Conservation (phyloP, 768 basidiomycete species). For the Fibroporia radiculosa region DNA sequence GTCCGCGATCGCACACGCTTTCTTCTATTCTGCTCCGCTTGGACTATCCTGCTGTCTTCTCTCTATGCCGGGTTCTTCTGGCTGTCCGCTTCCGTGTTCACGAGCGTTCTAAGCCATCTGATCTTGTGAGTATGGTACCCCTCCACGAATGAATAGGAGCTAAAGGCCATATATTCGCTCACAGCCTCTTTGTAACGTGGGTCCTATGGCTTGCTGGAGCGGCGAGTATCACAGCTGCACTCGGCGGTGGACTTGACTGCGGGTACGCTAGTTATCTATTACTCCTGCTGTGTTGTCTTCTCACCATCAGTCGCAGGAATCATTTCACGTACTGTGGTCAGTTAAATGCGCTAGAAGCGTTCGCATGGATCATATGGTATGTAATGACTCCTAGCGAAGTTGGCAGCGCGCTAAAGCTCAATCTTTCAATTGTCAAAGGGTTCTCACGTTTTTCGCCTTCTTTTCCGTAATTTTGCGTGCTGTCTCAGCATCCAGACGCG, state of each 20-base stretch:
- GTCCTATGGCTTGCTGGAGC: slow-evolving; percentile 73
- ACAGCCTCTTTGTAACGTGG: slow-evolving; percentile 66
- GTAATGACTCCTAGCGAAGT: slow-evolving; percentile 14
- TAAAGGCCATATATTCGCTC: not conserved
- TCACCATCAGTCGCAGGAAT: slow-evolving; percentile 23
- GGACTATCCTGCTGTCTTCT: slow-evolving; percentile 54
- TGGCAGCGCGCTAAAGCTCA: too few relatives aligned
- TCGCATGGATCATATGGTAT: slow-evolving; percentile 72
- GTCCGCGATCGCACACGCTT: slow-evolving; percentile 61
- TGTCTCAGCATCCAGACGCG: slow-evolving; percentile 48
- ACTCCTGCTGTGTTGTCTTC: not conserved
- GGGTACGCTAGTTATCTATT: slow-evolving; percentile 30
- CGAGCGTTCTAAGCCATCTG: slow-evolving; percentile 56
- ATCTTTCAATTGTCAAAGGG: slow-evolving; percentile 32
- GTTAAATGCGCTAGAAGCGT: slow-evolving; percentile 66
- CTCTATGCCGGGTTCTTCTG: slow-evolving; percentile 51
- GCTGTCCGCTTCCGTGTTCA: slow-evolving; percentile 39
- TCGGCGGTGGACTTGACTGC: slow-evolving; percentile 71
- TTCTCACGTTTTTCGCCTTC: slow-evolving; percentile 54
- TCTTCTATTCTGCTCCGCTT: slow-evolving; percentile 62
- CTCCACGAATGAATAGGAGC: not conserved
- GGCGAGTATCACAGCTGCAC: slow-evolving; percentile 54
- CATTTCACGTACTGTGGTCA: slow-evolving; percentile 61
- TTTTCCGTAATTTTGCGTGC: slow-evolving; percentile 54
- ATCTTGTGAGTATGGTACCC: slow-evolving; percentile 42